A percentile compares a stretch with the other conserved stretches of the same genome.
Conservation (phyloP, 129 eudicot genomes). For the Ambrosia artemisiifolia region DNA sequence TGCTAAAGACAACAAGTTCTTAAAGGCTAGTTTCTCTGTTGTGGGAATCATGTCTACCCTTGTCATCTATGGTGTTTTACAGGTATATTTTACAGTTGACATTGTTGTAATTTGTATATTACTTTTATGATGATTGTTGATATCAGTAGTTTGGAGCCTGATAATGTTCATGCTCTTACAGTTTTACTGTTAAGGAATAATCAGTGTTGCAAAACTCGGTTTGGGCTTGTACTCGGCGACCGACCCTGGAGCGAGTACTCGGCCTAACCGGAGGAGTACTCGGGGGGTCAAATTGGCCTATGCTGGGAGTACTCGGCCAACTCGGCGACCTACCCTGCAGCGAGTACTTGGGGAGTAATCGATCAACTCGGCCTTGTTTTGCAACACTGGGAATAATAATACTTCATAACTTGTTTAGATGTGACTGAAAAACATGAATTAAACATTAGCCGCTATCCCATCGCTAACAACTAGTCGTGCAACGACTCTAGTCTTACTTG, state of each 20-base stretch:
- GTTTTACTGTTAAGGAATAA: background rate
- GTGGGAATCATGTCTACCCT: conserved; percentile 86
- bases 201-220: no score
- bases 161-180: background rate
- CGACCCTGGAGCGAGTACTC: no score
- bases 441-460: background rate
- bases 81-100: conserved; percentile 43
- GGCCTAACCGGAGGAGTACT: no score
- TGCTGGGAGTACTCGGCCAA: no score
- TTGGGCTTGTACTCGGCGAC: no score
- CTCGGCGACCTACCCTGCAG: no score
- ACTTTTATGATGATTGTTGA: background rate
- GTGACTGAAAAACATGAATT: background rate
- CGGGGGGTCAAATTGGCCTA: no score
- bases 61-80: conserved; percentile 87
- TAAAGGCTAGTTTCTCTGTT: conserved; percentile 74
- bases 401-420: background rate
- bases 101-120: background rate
- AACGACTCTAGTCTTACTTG: no score
- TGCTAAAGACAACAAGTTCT: conserved; percentile 47
- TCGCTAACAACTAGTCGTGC: no score
- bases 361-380: no score
- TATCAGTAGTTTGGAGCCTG: background rate
- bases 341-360: no score
- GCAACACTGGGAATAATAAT: background rate